These are phyloP conservation scores for Omphalea diandra DNA, from an alignment of 441 rosid species.

Conservation along the genomic window DNA sequence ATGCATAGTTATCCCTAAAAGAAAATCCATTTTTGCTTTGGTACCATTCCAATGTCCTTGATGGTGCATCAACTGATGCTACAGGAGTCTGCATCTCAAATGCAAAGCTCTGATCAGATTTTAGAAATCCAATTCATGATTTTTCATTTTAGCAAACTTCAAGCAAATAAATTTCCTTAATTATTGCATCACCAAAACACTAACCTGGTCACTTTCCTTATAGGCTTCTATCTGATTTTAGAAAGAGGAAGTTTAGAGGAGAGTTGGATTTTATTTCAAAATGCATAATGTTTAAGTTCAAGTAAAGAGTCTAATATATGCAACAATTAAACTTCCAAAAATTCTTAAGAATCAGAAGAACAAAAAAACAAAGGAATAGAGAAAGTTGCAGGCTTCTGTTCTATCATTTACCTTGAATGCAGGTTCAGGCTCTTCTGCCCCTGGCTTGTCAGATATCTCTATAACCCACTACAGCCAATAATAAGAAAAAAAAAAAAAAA, in stretches of 20 bases:
- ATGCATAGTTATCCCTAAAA: not conserved
- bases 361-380: not conserved
- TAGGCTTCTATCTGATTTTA: too few relatives aligned
- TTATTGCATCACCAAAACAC: not conserved
- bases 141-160: not conserved
- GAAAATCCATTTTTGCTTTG: not conserved
- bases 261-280: not conserved
- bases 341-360: not conserved
- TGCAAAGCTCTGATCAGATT: not conserved
- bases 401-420: conserved; percentile 77
- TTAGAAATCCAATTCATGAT: not conserved
- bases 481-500: conserved; percentile 16
- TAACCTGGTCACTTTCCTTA: too few relatives aligned
- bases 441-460: conserved; percentile 92
- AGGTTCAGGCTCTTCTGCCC: conserved; percentile 84
- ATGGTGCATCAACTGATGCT: not conserved
- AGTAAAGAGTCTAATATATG: not conserved
- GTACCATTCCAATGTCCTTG: not conserved
- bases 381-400: not conserved
- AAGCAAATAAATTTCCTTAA: not conserved
- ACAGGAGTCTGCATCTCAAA: not conserved
- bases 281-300: not conserved
- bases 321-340: not conserved
- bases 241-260: not conserved
- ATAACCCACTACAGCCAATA: conserved; percentile 94